These are phyloP conservation scores for Suillus plorans DNA, from an alignment of 768 basidiomycete genomes.

Conservation along the genomic window DNA sequence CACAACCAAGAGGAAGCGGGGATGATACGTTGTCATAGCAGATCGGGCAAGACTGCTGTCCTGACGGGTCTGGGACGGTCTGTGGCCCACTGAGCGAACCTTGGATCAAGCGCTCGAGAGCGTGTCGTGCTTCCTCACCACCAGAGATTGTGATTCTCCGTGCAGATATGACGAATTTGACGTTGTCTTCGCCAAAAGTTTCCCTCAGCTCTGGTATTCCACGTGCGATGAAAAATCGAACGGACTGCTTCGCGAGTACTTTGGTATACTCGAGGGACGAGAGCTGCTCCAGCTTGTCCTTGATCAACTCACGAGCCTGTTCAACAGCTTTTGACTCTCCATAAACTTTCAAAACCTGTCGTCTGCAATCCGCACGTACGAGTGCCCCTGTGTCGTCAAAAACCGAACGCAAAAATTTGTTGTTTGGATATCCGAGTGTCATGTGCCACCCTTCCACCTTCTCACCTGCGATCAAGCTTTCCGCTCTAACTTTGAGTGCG, in stretches of 20 bases:
- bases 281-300: conserved; percentile 47
- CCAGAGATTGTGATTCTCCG: conserved; percentile 52
- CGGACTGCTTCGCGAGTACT: conserved; percentile 35
- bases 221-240: conserved; percentile 51
- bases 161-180: conserved; percentile 41
- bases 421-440: conserved; percentile 31
- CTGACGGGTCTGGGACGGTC: conserved; percentile 5
- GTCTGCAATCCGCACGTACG: conserved; percentile 47
- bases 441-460: conserved; percentile 53
- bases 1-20: conserved; percentile 56
- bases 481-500: conserved; percentile 58
- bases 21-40: conserved; percentile 44
- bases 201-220: conserved; percentile 53
- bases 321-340: conserved; percentile 41
- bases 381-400: conserved; percentile 38
- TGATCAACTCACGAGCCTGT: conserved; percentile 44
- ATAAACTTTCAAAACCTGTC: conserved; percentile 44
- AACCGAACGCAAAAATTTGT: conserved; percentile 36
- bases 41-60: conserved; percentile 45
- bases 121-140: conserved; percentile 53
- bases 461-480: conserved; percentile 52
- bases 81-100: conserved; percentile 34
- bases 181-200: conserved; percentile 53
- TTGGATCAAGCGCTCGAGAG: conserved; percentile 43
- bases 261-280: conserved; percentile 42